A percentile compares a stretch with the other conserved stretches of the same genome.
These are phyloP conservation scores for Penicillium dipodomyicola DNA, from an alignment of 495 filamentous ascomycete genomes.

Conservation along the genomic window DNA sequence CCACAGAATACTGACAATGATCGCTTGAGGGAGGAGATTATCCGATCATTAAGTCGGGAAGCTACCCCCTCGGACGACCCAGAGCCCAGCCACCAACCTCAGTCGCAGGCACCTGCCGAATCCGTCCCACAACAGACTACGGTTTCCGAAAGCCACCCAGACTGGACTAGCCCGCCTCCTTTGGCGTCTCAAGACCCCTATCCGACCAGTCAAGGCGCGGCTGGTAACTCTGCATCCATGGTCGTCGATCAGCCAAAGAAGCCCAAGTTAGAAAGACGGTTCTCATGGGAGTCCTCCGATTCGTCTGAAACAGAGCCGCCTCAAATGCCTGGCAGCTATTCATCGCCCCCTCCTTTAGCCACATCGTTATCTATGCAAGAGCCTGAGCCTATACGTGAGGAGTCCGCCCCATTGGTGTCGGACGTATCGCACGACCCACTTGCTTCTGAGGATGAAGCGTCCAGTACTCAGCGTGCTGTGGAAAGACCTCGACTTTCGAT, in stretches of 20 bases:
- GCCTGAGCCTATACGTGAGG: conserved; percentile 18
- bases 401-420: conserved; percentile 4
- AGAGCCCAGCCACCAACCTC: conserved; percentile 24
- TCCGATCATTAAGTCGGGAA: conserved; percentile 65
- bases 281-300: conserved; percentile 44
- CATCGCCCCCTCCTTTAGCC: conserved; percentile 9
- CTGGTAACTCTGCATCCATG: conserved; percentile 5
- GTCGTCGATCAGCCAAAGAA: conserved; percentile 15
- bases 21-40: conserved; percentile 74
- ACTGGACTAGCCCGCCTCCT: conserved; percentile 17
- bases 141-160: conserved; percentile 19
- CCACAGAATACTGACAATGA: conserved; percentile 71
- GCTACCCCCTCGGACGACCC: conserved; percentile 36
- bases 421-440: conserved; percentile 23
- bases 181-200: conserved; percentile 23
- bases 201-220: conserved; percentile 10
- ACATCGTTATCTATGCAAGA: conserved; percentile 14
- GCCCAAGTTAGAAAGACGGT: conserved; percentile 35
- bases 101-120: conserved; percentile 35
- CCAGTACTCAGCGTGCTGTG: conserved; percentile 10
- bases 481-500: conserved; percentile 29
- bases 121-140: conserved; percentile 50
- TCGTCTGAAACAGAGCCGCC: conserved; percentile 19
- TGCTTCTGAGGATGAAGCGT: conserved; percentile 14
- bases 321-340: conserved; percentile 14